Base-by-base conservation (phyloP, 352 stramenopile genomes). In the Phytopythium helicoides region DNA sequence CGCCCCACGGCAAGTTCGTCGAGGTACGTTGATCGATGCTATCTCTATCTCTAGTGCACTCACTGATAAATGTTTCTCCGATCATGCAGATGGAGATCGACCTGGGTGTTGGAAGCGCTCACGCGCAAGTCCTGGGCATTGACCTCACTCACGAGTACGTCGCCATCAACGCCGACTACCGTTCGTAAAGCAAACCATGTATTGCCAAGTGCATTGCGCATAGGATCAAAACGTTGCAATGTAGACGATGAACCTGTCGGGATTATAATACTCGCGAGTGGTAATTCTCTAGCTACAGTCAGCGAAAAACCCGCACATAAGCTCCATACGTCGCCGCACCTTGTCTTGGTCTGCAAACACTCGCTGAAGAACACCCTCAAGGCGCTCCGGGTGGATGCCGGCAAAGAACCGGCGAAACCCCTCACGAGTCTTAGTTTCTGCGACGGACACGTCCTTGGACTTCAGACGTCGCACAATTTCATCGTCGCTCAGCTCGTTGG, bases 121-220 rank as follows among this genome's bases (percentile, higher is more conserved):
- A 84, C 54, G 81, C 83, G 16, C 85, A 86, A 46, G 93, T 99
- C 10, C 76, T 98, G 28, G 97, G 97, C 41, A 98, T 96, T 64
- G 97, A 99, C 66, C 80, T 99, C 58, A 99, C 96, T 37, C 87
- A 98, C 68, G 96, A 99, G 74, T 99, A 99, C 64, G 96, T 99
- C 33, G 80, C 88, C 33, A 97, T 99, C 60, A 99, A 99, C 78
- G 97, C 96, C 45, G 97, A 99, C 67, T 99, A 99, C 68, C 88
- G 97, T 41, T 99, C 94, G 70, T 99, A 94, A 31, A 56, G 36
- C 47, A 28, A 28, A 33, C 28, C 5, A 33, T 33, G 28, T 33
- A 9, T 33, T 33, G 5, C 28, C 23, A 31, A 23, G 40, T 41
- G 36, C 36, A 18, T 41, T 18, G 10, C n/a, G 36, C 15, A 41